Evolutionary conservation across 345 rosid species (phyloP), one percentile per base, ranked within the genome.

Genomic region (Heritiera littoralis): DNA sequence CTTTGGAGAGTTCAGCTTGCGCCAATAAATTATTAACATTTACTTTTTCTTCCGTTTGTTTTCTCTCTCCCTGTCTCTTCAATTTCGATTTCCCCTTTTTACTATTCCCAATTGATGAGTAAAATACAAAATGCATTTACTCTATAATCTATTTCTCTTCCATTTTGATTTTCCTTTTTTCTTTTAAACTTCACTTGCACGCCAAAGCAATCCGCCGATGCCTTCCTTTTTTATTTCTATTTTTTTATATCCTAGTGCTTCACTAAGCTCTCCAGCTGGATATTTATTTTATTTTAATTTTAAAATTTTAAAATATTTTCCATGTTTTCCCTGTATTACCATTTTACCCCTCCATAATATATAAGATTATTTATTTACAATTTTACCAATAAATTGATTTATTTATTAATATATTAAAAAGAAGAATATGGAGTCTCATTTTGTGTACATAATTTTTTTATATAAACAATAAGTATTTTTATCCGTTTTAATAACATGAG

Each of bases 81-180:
- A 35, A 35, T 35, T 35, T 35, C 3, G 38, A 35, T 35, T 1
- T 3, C 10, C 43, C 5, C 2, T 48, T 15, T 20, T 15, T 40
- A 9, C 2, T 1, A 3, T 41, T 72, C 17, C 30, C 69, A 14
- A 32, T 84, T 80, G 20, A 81, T 84, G 80, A 70, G 5, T 54
- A 15, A 54, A 54, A 17, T 15, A 15, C 58, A 54, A 54, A 54
- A 54, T 7, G 18, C 58, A 54, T 54, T 54, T 54, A 51, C 54
- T 10, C 52, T 41, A 3, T 41, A 41, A 41, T 35, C 38, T 35
- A 35, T 35, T 23, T 23, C 28, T 23, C 28, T 23, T 23, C 28
- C 28, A 23, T 23, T 23, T 35, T 35, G 38, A 35, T 35, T 35
- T 35, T 35, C 28, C 0, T 35, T 35, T 35, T 35, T 35, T 35